Conservation (phyloP, 2,329 filamentous ascomycete genomes). For the Penicillium sp. region DNA sequence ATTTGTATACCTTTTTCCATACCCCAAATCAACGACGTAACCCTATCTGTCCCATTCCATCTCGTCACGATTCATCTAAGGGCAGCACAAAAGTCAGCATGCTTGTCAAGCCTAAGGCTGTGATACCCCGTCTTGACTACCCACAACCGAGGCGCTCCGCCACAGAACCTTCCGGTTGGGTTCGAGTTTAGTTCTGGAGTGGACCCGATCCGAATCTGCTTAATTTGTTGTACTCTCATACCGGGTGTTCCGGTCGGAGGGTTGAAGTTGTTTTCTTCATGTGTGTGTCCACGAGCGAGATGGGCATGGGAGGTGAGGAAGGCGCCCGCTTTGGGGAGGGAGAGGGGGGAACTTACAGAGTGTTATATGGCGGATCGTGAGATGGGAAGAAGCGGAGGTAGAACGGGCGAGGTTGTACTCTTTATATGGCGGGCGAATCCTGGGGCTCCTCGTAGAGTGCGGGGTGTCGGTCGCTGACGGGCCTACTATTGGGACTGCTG, state of each 20-base stretch:
- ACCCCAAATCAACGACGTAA: no score
- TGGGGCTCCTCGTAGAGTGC: neutral
- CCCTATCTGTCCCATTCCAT: no score
- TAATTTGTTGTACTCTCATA: conserved; percentile 18
- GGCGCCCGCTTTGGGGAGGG: neutral
- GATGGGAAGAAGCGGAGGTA: neutral
- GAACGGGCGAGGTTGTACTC: neutral
- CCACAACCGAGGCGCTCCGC: neutral
- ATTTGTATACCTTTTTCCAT: neutral
- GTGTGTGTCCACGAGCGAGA: neutral
- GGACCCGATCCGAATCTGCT: conserved; percentile 23
- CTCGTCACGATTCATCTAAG: neutral
- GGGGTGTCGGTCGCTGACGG: neutral
- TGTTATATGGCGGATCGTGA: neutral
- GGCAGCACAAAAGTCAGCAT: neutral
- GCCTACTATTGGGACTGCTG: no score
- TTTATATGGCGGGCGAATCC: neutral
- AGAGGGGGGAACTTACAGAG: neutral
- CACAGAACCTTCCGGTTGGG: neutral
- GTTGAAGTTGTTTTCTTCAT: conserved; percentile 3
- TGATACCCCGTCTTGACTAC: no score
- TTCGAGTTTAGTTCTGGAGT: neutral
- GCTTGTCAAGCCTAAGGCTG: no score
- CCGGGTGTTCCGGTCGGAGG: neutral
- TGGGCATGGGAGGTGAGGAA: neutral